Evolutionary conservation across 805 yeast species (phyloP).

Genomic region (Millerago galiae): DNA sequence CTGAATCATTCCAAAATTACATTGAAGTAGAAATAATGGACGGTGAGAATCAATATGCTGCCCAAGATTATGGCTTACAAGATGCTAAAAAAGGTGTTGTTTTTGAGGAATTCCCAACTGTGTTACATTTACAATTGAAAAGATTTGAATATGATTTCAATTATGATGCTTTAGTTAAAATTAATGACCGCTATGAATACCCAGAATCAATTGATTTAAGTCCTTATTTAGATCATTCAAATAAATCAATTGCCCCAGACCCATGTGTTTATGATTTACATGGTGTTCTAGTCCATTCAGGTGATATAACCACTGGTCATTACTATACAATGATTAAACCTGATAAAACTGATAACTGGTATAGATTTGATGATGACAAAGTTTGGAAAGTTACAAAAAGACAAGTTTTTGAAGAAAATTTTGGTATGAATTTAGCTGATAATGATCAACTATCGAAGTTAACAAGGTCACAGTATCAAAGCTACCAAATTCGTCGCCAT

Average conservation of each 20-base stretch:
- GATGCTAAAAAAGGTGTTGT: constrained; percentile 96
- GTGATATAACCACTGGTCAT: constrained; percentile 94
- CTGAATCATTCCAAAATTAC: constrained; percentile 77
- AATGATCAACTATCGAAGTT: constrained; percentile 43
- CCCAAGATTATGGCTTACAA: constrained; percentile 84
- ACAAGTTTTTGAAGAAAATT: constrained; percentile 89
- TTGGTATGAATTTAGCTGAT: constrained; percentile 66
- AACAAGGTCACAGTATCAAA: constrained; percentile 55
- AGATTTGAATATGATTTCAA: constrained; percentile 92
- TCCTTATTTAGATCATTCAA: constrained; percentile 62
- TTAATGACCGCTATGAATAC: constrained; percentile 87
- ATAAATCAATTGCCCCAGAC: constrained; percentile 32
- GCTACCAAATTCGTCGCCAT: constrained; percentile 64
- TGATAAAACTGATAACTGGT: constrained; percentile 64
- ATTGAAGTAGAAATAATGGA: constrained; percentile 82
- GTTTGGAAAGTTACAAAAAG: constrained; percentile 81
- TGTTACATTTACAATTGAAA: constrained; percentile 86
- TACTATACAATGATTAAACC: constrained; percentile 94
- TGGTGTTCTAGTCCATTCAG: constrained; percentile 93
- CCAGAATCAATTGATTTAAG: constrained; percentile 76
- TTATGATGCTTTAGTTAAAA: constrained; percentile 81
- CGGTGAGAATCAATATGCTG: constrained; percentile 95
- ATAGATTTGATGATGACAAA: constrained; percentile 89
- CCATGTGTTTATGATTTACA: constrained; percentile 79
- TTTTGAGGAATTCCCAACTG: constrained; percentile 86